Evolutionary conservation across 352 stramenopile species (phyloP).

Genomic region (Phytophthora melonis): DNA sequence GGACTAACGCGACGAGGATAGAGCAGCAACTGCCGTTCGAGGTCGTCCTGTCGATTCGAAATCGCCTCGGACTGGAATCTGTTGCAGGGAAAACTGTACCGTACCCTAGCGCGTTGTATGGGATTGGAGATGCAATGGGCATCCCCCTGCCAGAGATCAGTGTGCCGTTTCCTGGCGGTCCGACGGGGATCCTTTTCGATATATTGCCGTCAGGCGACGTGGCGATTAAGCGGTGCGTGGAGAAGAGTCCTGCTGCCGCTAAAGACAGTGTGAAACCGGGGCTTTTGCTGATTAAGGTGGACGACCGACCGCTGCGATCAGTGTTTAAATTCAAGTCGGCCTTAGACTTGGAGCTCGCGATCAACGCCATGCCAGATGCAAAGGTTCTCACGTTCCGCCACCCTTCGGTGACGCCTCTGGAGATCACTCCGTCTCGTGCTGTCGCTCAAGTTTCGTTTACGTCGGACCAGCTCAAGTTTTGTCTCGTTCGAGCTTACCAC

Average conservation of each 20-base stretch:
- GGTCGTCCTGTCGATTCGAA: slow-evolving; percentile 79
- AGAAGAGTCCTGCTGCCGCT: slow-evolving; percentile 66
- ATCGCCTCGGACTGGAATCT: slow-evolving; percentile 68
- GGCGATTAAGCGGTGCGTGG: slow-evolving; percentile 47
- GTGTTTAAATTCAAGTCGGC: slow-evolving; percentile 61
- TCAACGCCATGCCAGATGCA: slow-evolving; percentile 59
- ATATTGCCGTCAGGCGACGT: slow-evolving; percentile 52
- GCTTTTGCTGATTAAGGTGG: slow-evolving; percentile 75
- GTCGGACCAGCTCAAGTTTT: slow-evolving; percentile 73
- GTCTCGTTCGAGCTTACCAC: slow-evolving; percentile 70
- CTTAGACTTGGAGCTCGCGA: slow-evolving; percentile 58
- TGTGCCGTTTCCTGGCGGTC: slow-evolving; percentile 70
- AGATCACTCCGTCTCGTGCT: slow-evolving; percentile 62
- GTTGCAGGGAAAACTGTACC: slow-evolving; percentile 46
- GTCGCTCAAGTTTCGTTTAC: slow-evolving; percentile 63
- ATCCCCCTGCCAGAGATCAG: slow-evolving; percentile 88
- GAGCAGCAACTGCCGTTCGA: slow-evolving; percentile 83
- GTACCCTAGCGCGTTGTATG: slow-evolving; percentile 67
- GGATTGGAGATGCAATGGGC: slow-evolving; percentile 75
- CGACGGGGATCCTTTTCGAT: slow-evolving; percentile 72
- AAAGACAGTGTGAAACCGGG: slow-evolving; percentile 79
- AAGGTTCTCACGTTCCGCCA: slow-evolving; percentile 87
- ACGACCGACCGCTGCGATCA: slow-evolving; percentile 66
- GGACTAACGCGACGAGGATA: slow-evolving; percentile 59
- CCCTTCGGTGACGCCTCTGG: slow-evolving; percentile 58